Evolutionary conservation across 1,284 basidiomycete species (phyloP).

Genomic region (Trichosporon asahii): DNA sequence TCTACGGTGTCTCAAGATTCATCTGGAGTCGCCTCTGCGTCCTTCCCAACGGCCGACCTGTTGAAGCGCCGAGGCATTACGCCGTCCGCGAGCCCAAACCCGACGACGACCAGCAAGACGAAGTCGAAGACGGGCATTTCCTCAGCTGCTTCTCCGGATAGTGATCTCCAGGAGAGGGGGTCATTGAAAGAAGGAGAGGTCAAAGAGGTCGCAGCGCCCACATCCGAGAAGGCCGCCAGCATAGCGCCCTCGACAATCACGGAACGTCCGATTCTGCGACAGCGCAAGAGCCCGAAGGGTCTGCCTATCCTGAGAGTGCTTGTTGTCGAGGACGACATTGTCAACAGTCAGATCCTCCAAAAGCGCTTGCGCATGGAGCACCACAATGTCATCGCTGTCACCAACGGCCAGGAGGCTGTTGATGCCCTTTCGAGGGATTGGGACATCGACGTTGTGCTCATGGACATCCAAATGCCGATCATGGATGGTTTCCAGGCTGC

Average conservation of each 20-base stretch:
- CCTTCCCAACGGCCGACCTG: background rate
- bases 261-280: background rate
- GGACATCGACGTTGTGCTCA: slow-evolving; percentile 67
- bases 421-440: slow-evolving; percentile 61
- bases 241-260: background rate
- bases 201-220: background rate
- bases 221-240: background rate
- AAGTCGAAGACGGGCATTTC: background rate
- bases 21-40: background rate
- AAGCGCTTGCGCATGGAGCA: slow-evolving; percentile 68
- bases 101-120: background rate
- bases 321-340: slow-evolving; percentile 69
- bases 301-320: slow-evolving; percentile 58
- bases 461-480: slow-evolving; percentile 89
- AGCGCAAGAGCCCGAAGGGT: slow-evolving; percentile 13
- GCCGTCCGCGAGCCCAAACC: background rate
- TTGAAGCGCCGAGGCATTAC: slow-evolving; percentile 1
- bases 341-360: slow-evolving; percentile 70
- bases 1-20: background rate
- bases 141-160: background rate
- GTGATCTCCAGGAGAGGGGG: background rate
- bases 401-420: slow-evolving; percentile 74
- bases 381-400: slow-evolving; percentile 64
- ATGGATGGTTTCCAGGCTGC: slow-evolving; percentile 73
- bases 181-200: background rate